phyloP scores from a whole-genome alignment of 805 yeast genomes.

The Ogataea trehaloabstinens region DNA sequence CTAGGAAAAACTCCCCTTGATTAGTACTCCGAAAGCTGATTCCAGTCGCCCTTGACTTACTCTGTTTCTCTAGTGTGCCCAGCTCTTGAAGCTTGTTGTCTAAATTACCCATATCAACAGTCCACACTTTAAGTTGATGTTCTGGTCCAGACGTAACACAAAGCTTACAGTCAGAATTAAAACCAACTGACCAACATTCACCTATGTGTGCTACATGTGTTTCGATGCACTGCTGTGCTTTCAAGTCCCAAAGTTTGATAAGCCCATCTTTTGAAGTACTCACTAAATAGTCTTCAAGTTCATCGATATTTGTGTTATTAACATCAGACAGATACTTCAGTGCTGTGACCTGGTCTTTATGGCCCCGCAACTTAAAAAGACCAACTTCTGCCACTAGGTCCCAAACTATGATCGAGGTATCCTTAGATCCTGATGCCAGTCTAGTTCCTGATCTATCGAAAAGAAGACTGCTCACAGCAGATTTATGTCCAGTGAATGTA shows the following conservation, averaged over 20 bases:
- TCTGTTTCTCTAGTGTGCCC: slow-evolving; percentile 73
- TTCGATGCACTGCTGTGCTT: slow-evolving; percentile 85
- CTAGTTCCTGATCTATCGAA: slow-evolving; percentile 86
- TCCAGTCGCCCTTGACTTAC: slow-evolving; percentile 66
- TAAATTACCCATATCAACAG: slow-evolving; percentile 50
- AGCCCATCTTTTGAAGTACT: slow-evolving; percentile 87
- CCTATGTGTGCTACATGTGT: slow-evolving; percentile 92
- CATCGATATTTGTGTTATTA: slow-evolving; percentile 38
- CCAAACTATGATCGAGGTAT: slow-evolving; percentile 86
- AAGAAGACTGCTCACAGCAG: slow-evolving; percentile 64
- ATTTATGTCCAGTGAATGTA: slow-evolving; percentile 86
- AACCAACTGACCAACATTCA: slow-evolving; percentile 86
- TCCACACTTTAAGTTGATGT: slow-evolving; percentile 83
- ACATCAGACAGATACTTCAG: slow-evolving; percentile 45
- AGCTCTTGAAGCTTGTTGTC: slow-evolving; percentile 52
- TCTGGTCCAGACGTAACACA: slow-evolving; percentile 76
- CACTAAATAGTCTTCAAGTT: slow-evolving; percentile 68
- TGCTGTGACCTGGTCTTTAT: slow-evolving; percentile 85
- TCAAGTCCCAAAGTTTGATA: slow-evolving; percentile 90
- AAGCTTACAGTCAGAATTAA: slow-evolving; percentile 35
- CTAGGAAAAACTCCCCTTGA: slow-evolving; percentile 51
- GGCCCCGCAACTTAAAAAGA: slow-evolving; percentile 80
- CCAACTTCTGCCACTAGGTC: slow-evolving; percentile 94
- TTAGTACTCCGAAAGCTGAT: slow-evolving; percentile 48
- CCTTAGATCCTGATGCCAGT: slow-evolving; percentile 81